A percentile compares a stretch with the other conserved stretches of the same genome.
phyloP scores from a whole-genome alignment of 1,284 basidiomycete genomes.

The Ceratobasidium sp. region DNA sequence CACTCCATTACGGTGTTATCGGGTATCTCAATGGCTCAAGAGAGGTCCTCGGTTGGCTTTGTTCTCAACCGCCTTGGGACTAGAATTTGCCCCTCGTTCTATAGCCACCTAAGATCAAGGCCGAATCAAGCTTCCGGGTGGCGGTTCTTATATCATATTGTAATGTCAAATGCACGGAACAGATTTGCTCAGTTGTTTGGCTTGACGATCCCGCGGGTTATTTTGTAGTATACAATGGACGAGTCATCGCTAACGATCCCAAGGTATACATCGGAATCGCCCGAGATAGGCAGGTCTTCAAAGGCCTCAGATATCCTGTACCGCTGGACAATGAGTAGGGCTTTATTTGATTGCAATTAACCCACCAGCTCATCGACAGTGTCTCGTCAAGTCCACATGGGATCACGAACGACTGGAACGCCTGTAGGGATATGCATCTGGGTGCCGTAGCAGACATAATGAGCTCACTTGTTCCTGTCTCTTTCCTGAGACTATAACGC shows the following conservation, averaged over 20 bases:
- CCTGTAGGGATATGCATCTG: slow-evolving; percentile 53
- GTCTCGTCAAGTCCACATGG: slow-evolving; percentile 77
- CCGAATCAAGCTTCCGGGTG: slow-evolving; percentile 9
- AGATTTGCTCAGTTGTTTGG: slow-evolving; percentile 65
- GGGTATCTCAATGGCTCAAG: not conserved
- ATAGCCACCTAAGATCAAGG: slow-evolving; percentile 30
- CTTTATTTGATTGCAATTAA: not conserved
- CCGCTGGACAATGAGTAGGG: not conserved
- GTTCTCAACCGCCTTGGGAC: too few species aligned
- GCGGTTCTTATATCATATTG: too few species aligned
- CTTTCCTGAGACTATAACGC: slow-evolving; percentile 72
- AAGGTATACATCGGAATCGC: slow-evolving; percentile 59
- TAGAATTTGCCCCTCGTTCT: not conserved
- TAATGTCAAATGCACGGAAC: slow-evolving; percentile 58
- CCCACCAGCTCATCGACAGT: slow-evolving; percentile 66
- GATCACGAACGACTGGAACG: slow-evolving; percentile 65
- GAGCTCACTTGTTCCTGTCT: slow-evolving; percentile 67
- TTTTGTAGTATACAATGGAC: slow-evolving; percentile 85
- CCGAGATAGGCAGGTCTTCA: slow-evolving; percentile 1
- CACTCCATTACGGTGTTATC: slow-evolving; percentile 22
- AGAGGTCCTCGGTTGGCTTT: too few species aligned
- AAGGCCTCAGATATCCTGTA: slow-evolving; percentile 23
- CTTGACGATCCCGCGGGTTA: slow-evolving; percentile 80
- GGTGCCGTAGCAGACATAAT: not conserved
- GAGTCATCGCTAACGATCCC: slow-evolving; percentile 81